Evolutionary conservation across 352 stramenopile genomes (phyloP).

Genomic region (Phytopythium sindhum): DNA sequence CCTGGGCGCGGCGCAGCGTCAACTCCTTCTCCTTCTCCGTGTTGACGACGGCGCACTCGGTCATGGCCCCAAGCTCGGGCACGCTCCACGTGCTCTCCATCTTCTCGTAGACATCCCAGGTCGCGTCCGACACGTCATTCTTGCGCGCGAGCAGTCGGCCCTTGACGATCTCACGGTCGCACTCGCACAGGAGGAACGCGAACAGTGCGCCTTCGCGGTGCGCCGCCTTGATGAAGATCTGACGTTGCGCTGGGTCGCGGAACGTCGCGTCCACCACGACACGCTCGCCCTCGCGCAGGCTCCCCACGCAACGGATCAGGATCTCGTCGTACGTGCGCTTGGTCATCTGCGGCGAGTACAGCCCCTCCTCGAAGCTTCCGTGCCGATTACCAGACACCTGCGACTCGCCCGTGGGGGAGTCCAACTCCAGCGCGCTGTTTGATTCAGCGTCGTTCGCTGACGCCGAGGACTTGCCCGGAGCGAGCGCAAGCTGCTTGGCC

Average conservation of each 20-base stretch:
- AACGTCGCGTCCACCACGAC: slow-evolving; percentile 65
- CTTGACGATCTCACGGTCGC: slow-evolving; percentile 65
- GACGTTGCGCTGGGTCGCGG: slow-evolving; percentile 36
- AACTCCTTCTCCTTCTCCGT: slow-evolving; percentile 74
- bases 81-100: slow-evolving; percentile 54
- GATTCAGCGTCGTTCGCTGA: slow-evolving; percentile 7
- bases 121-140: slow-evolving; percentile 60
- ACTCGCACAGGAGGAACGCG: slow-evolving; percentile 55
- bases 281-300: slow-evolving; percentile 44
- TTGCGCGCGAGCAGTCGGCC: slow-evolving; percentile 57
- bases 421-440: slow-evolving; percentile 6
- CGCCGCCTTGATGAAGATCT: slow-evolving; percentile 39
- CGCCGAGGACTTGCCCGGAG: not conserved
- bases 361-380: slow-evolving; percentile 47
- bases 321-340: slow-evolving; percentile 66
- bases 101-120: slow-evolving; percentile 62
- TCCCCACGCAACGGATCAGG: slow-evolving; percentile 26
- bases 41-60: slow-evolving; percentile 51
- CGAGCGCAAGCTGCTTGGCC: slow-evolving; percentile 3
- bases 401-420: slow-evolving; percentile 3
- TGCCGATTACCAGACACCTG: not conserved
- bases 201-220: slow-evolving; percentile 48
- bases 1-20: slow-evolving; percentile 45
- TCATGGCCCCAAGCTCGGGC: slow-evolving; percentile 26
- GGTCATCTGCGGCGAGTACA: slow-evolving; percentile 60